phyloP scores from a whole-genome alignment of 768 basidiomycete genomes.

The Phaffia australis region DNA sequence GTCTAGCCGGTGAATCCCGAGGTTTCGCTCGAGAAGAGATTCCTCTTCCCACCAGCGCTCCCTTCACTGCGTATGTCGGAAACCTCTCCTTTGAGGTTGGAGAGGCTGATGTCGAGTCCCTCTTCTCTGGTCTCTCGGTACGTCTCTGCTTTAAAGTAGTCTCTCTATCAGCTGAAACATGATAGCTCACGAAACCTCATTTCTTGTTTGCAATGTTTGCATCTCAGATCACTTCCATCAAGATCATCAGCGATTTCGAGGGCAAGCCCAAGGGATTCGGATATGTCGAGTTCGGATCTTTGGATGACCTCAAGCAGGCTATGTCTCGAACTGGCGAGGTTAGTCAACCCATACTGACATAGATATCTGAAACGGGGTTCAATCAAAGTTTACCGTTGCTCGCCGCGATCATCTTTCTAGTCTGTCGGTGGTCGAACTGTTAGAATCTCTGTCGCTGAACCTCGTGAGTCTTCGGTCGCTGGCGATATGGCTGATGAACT shows the following conservation, averaged over 20 bases:
- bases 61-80: constrained; percentile 93
- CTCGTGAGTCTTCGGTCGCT: constrained; percentile 55
- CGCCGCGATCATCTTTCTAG: constrained; percentile 36
- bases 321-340: constrained; percentile 61
- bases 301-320: constrained; percentile 77
- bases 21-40: constrained; percentile 63
- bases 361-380: not conserved
- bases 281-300: constrained; percentile 84
- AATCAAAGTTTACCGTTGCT: not conserved
- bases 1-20: constrained; percentile 40
- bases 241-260: constrained; percentile 85
- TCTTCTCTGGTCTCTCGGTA: constrained; percentile 47
- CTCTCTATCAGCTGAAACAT: not conserved
- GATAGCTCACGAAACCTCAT: not conserved
- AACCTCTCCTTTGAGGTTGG: constrained; percentile 88
- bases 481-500: not conserved
- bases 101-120: constrained; percentile 66
- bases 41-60: constrained; percentile 87
- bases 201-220: not conserved
- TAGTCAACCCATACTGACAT: constrained; percentile 32
- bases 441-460: constrained; percentile 88
- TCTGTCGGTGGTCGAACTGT: constrained; percentile 65
- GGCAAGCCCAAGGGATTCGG: constrained; percentile 97
- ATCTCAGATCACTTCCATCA: constrained; percentile 62
- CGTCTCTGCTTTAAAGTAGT: not conserved